Evolutionary conservation across 352 stramenopile genomes (phyloP), one percentile per base, ranked within the genome.

Genomic region (Stephanocyclus meneghinianus): DNA sequence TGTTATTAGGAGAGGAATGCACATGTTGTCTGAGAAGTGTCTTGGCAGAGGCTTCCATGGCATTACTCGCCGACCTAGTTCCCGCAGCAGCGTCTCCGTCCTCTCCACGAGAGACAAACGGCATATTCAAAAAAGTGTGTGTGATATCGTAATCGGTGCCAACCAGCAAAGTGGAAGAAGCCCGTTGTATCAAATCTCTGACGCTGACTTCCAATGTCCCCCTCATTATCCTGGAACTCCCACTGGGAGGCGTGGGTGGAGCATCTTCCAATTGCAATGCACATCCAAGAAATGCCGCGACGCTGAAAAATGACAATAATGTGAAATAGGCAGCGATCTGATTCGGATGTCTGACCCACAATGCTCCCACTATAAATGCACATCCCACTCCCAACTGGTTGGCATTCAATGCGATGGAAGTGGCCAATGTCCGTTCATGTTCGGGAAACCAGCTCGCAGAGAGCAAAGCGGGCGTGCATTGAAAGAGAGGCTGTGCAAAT

Each of bases 391-490:
- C 86, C 37, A 91, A 61, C 42, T 91, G 86, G 55, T 91, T 91
- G 2, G 83, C 76, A 73, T 91, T 66, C 21, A 66, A 40, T 37
- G 67, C 53, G 35, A 53, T 66, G 0, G 55, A 55, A 21, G 53
- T 66, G 10, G 35, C 45, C 18, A 66, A 47, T 18, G 67, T 57
- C 6, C 87, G 81, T 72, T 93, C 88, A 37, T 89, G 56, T 57
- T 93, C 88, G 0, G 86, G 88, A 62, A 93, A 93, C 88, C 88
- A 93, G 6, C 75, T 87, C 16, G 84, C 81, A 0, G 88, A 93
- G 1, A 93, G 72, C 18, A 93, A 73, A 29, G 88, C 84, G 4
- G 88, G 88, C 11, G 88, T 93, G 66, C 88, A 93, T 55, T 93
- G 88, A 72, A 91, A 93, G 2, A 93, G 67, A 40, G 88, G 88